Base-by-base conservation (phyloP, 2,329 filamentous ascomycete species). In the Leptographium lundbergii region DNA sequence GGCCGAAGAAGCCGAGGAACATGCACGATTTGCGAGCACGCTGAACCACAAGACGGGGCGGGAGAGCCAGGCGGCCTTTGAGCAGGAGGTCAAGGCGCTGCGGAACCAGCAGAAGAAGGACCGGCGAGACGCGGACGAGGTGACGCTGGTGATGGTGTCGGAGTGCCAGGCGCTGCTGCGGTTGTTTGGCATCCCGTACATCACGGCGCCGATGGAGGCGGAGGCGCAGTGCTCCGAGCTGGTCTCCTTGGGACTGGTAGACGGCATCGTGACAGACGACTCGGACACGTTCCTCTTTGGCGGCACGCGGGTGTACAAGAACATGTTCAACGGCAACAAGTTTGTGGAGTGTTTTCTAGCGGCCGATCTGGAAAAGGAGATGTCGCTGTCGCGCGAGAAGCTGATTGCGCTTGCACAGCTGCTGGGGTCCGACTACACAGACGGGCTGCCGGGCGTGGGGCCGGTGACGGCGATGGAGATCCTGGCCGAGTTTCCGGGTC, bases 311-410 rank as follows among this genome's bases (percentile, higher is more conserved):
- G 88, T 99, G 25, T 99, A 99, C 78, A 99, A 99, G 72, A 99
- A 99, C 75, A 95, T 99, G 91, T 99, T 99, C 78, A 99, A 96
- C 72, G 87, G 90, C 66, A 94, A 94, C 71, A 99, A 99, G 70
- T 95, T 90, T 66, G 94, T 99, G 50, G 94, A 99, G 73, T 97
- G 94, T 73, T 99, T 97, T 69, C 80, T 99, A 11, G 75, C 85
- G 2, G 77, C 76, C 0, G 94, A 99, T 67, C 77, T 99, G 0
- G 89, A 95, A 67, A 88, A 88, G 65, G 95, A 99, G 66, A 86
- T 96, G 62, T 89, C 88, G 0, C 81, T 99, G 0, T 87, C 89
- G 3, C 84, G 92, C n/a, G 80, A 87, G 58, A 89, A 92, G 67
- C 83, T 99, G 57, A 96, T 99, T 62, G 81, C 87, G 22, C 82